phyloP scores from a whole-genome alignment of 768 basidiomycete genomes.

The Pulveroboletus frians region DNA sequence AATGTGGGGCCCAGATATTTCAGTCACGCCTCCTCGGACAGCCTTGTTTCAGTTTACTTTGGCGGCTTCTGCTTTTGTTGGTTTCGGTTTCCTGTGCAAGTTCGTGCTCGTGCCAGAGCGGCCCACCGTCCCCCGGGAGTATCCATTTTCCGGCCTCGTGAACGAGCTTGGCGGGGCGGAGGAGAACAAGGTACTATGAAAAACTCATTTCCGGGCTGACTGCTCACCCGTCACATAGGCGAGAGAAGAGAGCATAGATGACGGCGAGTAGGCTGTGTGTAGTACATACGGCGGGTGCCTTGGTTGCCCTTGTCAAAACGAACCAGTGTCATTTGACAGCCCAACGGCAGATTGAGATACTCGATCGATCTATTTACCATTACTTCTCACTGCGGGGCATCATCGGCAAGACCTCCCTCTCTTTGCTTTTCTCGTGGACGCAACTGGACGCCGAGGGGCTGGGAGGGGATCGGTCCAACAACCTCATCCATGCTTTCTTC shows the following conservation, averaged over 20 bases:
- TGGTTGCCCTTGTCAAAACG: not conserved
- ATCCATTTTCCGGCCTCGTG: slow-evolving; percentile 71
- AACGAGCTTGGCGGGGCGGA: slow-evolving; percentile 74
- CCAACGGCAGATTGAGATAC: not conserved
- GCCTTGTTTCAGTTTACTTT: slow-evolving; percentile 64
- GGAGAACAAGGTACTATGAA: slow-evolving; percentile 59
- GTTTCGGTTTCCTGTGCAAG: slow-evolving; percentile 57
- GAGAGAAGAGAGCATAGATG: slow-evolving; percentile 30
- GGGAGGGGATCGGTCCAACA: slow-evolving; percentile 8
- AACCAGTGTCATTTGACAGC: not conserved
- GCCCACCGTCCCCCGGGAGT: slow-evolving; percentile 66
- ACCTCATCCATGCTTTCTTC: slow-evolving; percentile 18
- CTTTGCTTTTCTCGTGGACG: slow-evolving; percentile 39
- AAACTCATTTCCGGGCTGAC: not conserved
- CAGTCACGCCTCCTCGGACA: slow-evolving; percentile 51
- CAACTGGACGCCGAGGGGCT: slow-evolving; percentile 29
- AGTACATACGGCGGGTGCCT: slow-evolving; percentile 1
- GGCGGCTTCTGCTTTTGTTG: slow-evolving; percentile 57
- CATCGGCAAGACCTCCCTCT: slow-evolving; percentile 9
- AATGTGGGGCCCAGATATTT: slow-evolving; percentile 84
- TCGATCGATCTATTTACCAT: not conserved
- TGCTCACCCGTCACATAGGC: slow-evolving; percentile 27
- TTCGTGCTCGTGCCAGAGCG: slow-evolving; percentile 52
- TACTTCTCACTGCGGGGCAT: not conserved
- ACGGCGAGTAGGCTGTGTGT: slow-evolving; percentile 30